Evolutionary conservation across 345 rosid species (phyloP), one percentile per base, ranked within the genome.

Genomic region (Syzygium aqueum): DNA sequence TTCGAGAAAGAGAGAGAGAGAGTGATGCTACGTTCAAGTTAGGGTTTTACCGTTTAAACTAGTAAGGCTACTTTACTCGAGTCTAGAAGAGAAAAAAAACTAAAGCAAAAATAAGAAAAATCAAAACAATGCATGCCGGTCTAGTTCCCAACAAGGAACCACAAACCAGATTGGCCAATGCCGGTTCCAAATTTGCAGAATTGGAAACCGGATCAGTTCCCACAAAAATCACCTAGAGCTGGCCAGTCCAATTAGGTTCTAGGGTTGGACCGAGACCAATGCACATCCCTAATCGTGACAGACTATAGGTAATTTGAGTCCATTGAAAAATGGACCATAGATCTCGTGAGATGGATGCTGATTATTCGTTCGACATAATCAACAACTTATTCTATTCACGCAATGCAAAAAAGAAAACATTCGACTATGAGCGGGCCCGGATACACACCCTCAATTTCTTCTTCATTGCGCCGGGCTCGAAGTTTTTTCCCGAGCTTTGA

Each of bases 91-190:
- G 16, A 25, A 27, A 11, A 27, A 59, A 0, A 59, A n/a, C n/a
- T n/a, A 54, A 21, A 54, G 46, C 46, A 43, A 43, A 43, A 43
- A 43, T 5, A 43, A 43, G 46, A 6, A 43, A 43, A 43, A 43
- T 5, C 5, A 5, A n/a, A n/a, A n/a, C n/a, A n/a, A n/a, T n/a
- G n/a, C 67, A 59, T 59, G 67, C 7, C 17, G 3, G 27, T 59
- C 0, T 0, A 3, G 16, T 59, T n/a, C 16, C 14, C 33, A 27
- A 27, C 5, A 6, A 63, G 37, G 19, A 63, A 0, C 8, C 3
- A 28, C 19, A 4, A 28, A n/a, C 21, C 14, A 6, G 7, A 28
- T 5, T 1, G 1, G 3, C 14, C 14, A 65, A 28, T 3, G 5
- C 4, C 2, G 5, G 2, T 65, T 65, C 11, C 77, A 2, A 65